Evolutionary conservation across 768 basidiomycete species (phyloP), one percentile per base, ranked within the genome.

Genomic region (Mycena galopus): DNA sequence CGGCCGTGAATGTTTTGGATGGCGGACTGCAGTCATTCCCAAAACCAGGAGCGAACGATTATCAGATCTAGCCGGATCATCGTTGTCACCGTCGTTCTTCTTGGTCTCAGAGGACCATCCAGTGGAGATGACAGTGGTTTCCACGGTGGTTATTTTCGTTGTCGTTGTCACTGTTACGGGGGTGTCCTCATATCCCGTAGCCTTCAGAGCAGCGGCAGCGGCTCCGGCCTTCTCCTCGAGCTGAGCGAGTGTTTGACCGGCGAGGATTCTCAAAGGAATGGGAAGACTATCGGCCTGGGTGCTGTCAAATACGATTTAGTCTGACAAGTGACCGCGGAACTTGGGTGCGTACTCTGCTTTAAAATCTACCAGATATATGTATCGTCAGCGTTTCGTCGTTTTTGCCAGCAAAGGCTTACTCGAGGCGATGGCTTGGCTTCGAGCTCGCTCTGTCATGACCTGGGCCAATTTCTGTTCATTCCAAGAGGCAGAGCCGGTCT

Each of bases 241-340:
- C 59, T 79, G 74, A 25, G 70, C 58, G 21, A 78, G 75, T 25
- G 75, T 75, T 55, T 77, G 74, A 11, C 79, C 78, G 25, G 77
- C 78, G n/a, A 79, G 68, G 17, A 66, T 56, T 29, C 70, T 66
- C 25, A 78, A 64, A 14, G 78, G 68, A 37, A 76, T 72, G 7
- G 77, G 73, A 21, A 79, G 65, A 60, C 69, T 71, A 21, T 25
- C 25, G 1, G 56, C 32, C 39, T 71, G 62, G 35, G 33, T 39
- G 4, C 69, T 66, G 58, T 5, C 17, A 21, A 39, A 23, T 35
- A 37, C 44, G 16, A 57, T 23, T 59, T 14, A 32, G 32, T 25
- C 8, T 21, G n/a, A 51, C 25, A 33, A 39, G 9, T 10, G 35
- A 37, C 14, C 27, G 14, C 32, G 25, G 37, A 25, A 44, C 12